Evolutionary conservation across 1,284 basidiomycete species (phyloP).

Genomic region (Puccinia hordei): DNA sequence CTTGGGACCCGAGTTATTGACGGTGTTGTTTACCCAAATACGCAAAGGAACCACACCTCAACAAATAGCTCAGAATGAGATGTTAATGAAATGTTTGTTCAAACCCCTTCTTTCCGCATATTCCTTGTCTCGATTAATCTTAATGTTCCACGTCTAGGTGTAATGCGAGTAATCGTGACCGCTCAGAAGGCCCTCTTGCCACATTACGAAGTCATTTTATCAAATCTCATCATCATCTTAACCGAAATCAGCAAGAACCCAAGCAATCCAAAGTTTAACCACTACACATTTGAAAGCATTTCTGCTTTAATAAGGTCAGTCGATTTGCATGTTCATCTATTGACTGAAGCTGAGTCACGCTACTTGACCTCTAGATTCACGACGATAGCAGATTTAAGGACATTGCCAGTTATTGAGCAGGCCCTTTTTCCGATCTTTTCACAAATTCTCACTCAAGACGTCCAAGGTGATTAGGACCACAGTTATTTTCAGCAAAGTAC

Average conservation of each 20-base stretch:
- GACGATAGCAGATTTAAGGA: slow-evolving; percentile 69
- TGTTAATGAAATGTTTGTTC: slow-evolving; percentile 87
- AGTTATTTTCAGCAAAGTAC: neutral
- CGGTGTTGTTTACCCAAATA: slow-evolving; percentile 78
- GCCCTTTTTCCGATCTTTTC: slow-evolving; percentile 80
- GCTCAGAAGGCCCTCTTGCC: slow-evolving; percentile 76
- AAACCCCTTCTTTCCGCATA: neutral
- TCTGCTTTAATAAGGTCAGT: slow-evolving; percentile 80
- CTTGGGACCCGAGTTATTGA: slow-evolving; percentile 74
- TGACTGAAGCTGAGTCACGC: neutral
- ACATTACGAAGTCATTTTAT: slow-evolving; percentile 70
- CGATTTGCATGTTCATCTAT: neutral
- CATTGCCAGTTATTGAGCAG: slow-evolving; percentile 75
- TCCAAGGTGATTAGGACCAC: slow-evolving; percentile 70
- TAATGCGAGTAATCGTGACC: slow-evolving; percentile 89
- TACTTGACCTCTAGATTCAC: slow-evolving; percentile 67
- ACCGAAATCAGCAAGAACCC: slow-evolving; percentile 90
- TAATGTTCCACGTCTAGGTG: slow-evolving; percentile 55
- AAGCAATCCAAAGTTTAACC: slow-evolving; percentile 94
- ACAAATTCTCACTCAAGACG: slow-evolving; percentile 83
- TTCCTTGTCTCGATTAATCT: neutral
- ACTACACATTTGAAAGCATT: slow-evolving; percentile 94
- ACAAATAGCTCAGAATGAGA: slow-evolving; percentile 96
- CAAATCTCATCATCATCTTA: slow-evolving; percentile 77
- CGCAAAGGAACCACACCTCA: slow-evolving; percentile 81